These are phyloP conservation scores for Plasmodium sp. DNA, from an alignment of 169 alveolate species.

Conservation along the genomic window DNA sequence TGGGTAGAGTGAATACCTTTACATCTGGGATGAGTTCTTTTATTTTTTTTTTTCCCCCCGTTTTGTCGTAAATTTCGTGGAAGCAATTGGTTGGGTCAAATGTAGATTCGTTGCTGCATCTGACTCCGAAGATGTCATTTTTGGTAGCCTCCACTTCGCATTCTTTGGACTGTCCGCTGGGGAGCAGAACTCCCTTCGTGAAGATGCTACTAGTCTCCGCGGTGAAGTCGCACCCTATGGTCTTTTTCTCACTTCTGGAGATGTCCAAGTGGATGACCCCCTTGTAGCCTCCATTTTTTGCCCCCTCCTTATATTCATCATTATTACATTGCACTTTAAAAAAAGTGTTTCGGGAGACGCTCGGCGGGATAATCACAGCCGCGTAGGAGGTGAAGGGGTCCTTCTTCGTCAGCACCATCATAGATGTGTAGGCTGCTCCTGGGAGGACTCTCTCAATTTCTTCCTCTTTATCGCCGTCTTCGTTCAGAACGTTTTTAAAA, in stretches of 20 bases:
- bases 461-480: background rate
- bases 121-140: slow-evolving; percentile 25
- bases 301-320: slow-evolving; percentile 23
- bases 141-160: slow-evolving; percentile 8
- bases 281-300: slow-evolving; percentile 18
- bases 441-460: background rate
- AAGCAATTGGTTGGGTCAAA: slow-evolving; percentile 49
- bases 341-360: background rate
- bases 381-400: slow-evolving; percentile 40
- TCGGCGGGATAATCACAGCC: slow-evolving; percentile 42
- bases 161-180: background rate
- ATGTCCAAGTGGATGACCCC: slow-evolving; percentile 18
- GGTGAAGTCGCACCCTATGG: slow-evolving; percentile 68
- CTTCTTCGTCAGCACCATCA: slow-evolving; percentile 13
- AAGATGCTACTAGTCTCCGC: background rate
- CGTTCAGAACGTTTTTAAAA: background rate
- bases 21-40: slow-evolving; percentile 32
- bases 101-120: background rate
- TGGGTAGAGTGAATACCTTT: background rate
- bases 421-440: background rate
- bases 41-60: background rate
- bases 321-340: slow-evolving; percentile 54
- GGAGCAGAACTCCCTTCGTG: background rate
- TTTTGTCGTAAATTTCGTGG: slow-evolving; percentile 11
- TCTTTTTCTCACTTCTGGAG: background rate